A percentile compares a stretch with the other conserved stretches of the same genome.
These are phyloP conservation scores for Elongisporangium anandrum DNA, from an alignment of 352 stramenopile genomes.

Conservation along the genomic window DNA sequence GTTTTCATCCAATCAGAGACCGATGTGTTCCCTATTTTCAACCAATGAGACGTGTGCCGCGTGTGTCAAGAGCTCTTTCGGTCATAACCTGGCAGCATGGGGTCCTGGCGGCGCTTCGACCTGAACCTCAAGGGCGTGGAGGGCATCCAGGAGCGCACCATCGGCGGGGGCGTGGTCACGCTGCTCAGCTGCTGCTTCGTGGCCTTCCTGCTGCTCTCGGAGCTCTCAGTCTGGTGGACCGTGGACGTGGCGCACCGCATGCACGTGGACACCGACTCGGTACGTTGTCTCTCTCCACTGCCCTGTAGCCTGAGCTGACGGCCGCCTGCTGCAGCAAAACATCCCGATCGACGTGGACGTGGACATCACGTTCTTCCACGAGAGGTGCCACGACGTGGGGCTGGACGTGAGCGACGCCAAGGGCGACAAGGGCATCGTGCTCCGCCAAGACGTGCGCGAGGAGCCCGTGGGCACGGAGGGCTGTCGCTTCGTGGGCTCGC, in stretches of 20 bases:
- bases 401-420: conserved; percentile 85
- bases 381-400: conserved; percentile 70
- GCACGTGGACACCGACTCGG: conserved; percentile 80
- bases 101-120: conserved; percentile 81
- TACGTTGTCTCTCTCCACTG: conserved; percentile 21
- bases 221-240: conserved; percentile 84
- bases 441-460: conserved; percentile 59
- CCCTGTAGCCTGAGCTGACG: background rate
- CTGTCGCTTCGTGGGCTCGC: conserved; percentile 65
- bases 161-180: conserved; percentile 77
- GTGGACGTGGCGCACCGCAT: conserved; percentile 83
- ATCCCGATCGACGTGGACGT: conserved; percentile 74
- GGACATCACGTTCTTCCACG: conserved; percentile 80
- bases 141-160: conserved; percentile 86
- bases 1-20: conserved; percentile 5
- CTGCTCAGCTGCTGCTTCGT: conserved; percentile 74
- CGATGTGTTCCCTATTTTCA: conserved; percentile 1
- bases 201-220: conserved; percentile 72
- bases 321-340: conserved; percentile 55
- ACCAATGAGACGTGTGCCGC: conserved; percentile 8
- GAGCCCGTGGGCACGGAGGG: conserved; percentile 58
- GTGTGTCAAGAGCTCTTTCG: conserved; percentile 4
- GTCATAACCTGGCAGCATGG: conserved; percentile 17
- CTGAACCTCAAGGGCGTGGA: conserved; percentile 87
- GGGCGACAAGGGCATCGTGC: conserved; percentile 79